Evolutionary conservation across 108 stramenopile species (phyloP).

Genomic region (Fragilaria radians): DNA sequence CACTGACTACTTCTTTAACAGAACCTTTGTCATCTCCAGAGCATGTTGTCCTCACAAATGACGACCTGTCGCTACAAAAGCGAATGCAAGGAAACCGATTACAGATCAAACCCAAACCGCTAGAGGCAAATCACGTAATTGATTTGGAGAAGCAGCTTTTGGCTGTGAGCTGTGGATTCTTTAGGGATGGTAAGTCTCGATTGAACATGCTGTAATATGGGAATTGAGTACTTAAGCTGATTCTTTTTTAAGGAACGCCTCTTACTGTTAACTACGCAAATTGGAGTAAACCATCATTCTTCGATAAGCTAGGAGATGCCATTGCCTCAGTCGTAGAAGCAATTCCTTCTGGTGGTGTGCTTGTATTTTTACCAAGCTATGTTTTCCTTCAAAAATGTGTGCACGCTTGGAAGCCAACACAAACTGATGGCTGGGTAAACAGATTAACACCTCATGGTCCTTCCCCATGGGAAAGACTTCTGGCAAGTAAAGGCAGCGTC

Average conservation of each 20-base stretch:
- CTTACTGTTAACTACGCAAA: constrained; percentile 44
- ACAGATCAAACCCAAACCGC: constrained; percentile 55
- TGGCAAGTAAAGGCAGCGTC: constrained; percentile 45
- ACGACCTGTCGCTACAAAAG: constrained; percentile 1
- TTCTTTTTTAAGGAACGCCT: constrained; percentile 20
- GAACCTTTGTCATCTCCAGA: neutral
- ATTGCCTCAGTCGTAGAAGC: constrained; percentile 49
- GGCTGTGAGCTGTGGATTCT: constrained; percentile 54
- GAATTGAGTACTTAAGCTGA: too few relatives aligned
- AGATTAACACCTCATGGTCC: neutral
- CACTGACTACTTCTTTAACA: neutral
- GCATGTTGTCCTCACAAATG: too few relatives aligned
- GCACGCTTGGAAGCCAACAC: constrained; percentile 32
- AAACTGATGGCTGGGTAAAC: constrained; percentile 6
- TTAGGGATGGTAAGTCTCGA: constrained; percentile 37
- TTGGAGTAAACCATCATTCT: constrained; percentile 37
- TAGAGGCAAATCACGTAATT: constrained; percentile 75
- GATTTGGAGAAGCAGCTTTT: constrained; percentile 60
- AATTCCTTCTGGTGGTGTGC: constrained; percentile 55
- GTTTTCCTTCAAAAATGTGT: constrained; percentile 50
- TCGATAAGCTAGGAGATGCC: constrained; percentile 56
- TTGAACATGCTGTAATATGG: too few relatives aligned
- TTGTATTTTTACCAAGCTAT: constrained; percentile 74
- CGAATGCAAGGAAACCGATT: constrained; percentile 10
- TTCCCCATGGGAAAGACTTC: constrained; percentile 38